phyloP scores from a whole-genome alignment of 177 flowering plant genomes.

The Telopea speciosissima region DNA sequence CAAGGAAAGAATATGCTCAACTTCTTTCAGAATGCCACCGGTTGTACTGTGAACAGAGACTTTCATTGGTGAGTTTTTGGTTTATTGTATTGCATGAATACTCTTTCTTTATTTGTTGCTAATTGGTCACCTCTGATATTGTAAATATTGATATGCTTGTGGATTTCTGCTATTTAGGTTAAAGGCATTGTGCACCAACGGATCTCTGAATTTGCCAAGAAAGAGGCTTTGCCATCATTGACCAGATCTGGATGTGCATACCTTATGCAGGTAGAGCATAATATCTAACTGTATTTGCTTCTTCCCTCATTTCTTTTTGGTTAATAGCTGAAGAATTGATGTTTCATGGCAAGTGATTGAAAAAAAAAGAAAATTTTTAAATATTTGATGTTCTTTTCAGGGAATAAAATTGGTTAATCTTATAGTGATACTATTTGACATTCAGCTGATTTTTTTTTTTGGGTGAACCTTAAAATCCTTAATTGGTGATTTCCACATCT shows the following conservation, averaged over 20 bases:
- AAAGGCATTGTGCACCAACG: slow-evolving; percentile 85
- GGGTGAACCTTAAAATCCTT: too few species aligned
- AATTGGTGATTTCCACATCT: too few species aligned
- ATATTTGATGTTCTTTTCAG: too few species aligned
- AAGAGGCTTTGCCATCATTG: slow-evolving; percentile 84
- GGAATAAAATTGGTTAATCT: too few species aligned
- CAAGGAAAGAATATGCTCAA: slow-evolving; percentile 85
- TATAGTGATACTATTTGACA: too few species aligned
- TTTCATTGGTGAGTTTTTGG: slow-evolving; percentile 62
- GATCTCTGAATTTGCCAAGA: slow-evolving; percentile 84
- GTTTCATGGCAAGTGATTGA: not conserved
- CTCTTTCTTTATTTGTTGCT: not conserved
- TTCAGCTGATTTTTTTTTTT: too few species aligned
- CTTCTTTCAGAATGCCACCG: slow-evolving; percentile 90
- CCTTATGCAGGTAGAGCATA: slow-evolving; percentile 67
- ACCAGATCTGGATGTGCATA: slow-evolving; percentile 98
- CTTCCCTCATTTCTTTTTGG: not conserved
- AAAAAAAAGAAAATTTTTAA: not conserved
- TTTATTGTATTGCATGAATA: slow-evolving; percentile 3
- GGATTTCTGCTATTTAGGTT: slow-evolving; percentile 40
- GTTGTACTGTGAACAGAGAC: slow-evolving; percentile 91
- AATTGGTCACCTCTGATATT: slow-evolving; percentile 1
- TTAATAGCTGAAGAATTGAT: not conserved
- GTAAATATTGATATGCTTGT: not conserved
- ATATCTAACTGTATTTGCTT: not conserved